Evolutionary conservation across 148 eudicot species (phyloP).

Genomic region (Silene uniflora): DNA sequence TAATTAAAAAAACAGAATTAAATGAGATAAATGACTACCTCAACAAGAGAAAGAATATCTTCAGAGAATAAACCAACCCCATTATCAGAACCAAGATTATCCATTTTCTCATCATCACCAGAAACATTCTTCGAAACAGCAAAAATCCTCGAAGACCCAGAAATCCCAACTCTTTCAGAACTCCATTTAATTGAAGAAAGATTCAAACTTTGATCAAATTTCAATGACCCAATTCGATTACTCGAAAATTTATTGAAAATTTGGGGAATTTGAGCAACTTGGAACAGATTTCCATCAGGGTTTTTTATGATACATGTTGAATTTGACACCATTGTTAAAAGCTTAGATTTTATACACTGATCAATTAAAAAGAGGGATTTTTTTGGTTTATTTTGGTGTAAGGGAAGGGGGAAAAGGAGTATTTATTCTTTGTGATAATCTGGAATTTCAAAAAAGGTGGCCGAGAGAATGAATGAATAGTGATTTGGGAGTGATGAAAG

Average conservation of each 20-base stretch:
- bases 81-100: constrained; percentile 23
- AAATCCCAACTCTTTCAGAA: constrained; percentile 23
- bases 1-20: neutral
- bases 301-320: constrained; percentile 30
- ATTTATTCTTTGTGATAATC: neutral
- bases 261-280: constrained; percentile 11
- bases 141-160: constrained; percentile 30
- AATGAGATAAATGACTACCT: constrained; percentile 21
- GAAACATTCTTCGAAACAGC: constrained; percentile 37
- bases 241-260: constrained; percentile 17
- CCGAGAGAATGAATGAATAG: neutral
- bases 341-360: neutral
- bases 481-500: neutral
- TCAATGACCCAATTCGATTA: constrained; percentile 33
- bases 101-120: constrained; percentile 34
- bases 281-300: constrained; percentile 23
- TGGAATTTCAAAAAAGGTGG: neutral
- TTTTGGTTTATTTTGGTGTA: no score
- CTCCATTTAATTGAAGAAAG: constrained; percentile 13
- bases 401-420: neutral
- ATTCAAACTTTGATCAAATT: constrained; percentile 26
- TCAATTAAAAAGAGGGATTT: no score
- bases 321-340: constrained; percentile 40
- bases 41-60: constrained; percentile 23
- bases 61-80: constrained; percentile 28